phyloP scores from a whole-genome alignment of 805 yeast genomes.

The Ogataea henricii region DNA sequence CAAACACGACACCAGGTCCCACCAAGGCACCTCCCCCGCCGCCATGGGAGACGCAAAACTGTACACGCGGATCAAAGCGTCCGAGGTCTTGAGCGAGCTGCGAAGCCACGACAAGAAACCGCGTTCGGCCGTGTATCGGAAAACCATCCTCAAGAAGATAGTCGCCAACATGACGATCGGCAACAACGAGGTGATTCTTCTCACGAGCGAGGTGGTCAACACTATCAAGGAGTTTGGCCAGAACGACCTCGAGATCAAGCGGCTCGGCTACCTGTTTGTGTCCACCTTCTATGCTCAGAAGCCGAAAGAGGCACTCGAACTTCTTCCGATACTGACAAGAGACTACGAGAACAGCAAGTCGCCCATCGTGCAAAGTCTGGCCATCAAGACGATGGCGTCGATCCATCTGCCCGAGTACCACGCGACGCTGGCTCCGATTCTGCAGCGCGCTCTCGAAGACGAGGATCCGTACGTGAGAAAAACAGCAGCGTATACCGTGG shows the following conservation, averaged over 20 bases:
- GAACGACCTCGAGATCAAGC: constrained; percentile 64
- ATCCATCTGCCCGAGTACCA: constrained; percentile 56
- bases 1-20: too few species aligned
- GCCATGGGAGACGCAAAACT: constrained; percentile 32
- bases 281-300: constrained; percentile 59
- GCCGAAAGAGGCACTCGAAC: constrained; percentile 55
- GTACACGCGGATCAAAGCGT: constrained; percentile 31
- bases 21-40: too few species aligned
- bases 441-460: constrained; percentile 43
- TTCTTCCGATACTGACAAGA: constrained; percentile 53
- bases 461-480: constrained; percentile 62
- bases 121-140: constrained; percentile 38
- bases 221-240: constrained; percentile 44
- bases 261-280: constrained; percentile 69
- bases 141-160: constrained; percentile 63
- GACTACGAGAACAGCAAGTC: constrained; percentile 43
- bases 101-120: constrained; percentile 41
- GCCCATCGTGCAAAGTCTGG: constrained; percentile 58
- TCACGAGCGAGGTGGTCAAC: constrained; percentile 63
- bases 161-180: constrained; percentile 84
- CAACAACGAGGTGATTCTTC: constrained; percentile 68
- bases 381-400: constrained; percentile 63
- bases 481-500: constrained; percentile 68
- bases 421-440: constrained; percentile 43
- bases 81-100: constrained; percentile 35